Evolutionary conservation across 139 green algal genomes (phyloP), one percentile per base, ranked within the genome.

Genomic region (Chlorella sp.): DNA sequence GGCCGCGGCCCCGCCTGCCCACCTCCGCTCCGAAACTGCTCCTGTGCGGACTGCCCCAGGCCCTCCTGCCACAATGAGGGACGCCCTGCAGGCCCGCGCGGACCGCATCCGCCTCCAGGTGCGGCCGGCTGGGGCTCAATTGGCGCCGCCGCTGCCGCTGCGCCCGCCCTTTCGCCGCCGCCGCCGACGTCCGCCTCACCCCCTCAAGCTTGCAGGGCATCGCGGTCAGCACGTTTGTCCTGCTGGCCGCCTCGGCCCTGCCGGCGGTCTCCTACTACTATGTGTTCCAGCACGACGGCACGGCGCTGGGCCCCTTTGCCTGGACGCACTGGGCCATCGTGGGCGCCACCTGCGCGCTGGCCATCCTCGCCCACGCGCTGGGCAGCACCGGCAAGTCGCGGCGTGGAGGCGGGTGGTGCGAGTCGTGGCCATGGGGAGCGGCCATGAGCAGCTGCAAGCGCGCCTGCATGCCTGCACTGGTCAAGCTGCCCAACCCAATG

Each of bases 321-420:
- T 89, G 85, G 85, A 70, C 54, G 20, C 75, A 79, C 48, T 89
- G 85, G 85, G 73, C 56, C 26, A 32, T 86, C 9, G 77, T 80
- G 32, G 30, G 77, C n/a, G 14, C 81, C 7, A n/a, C 76, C 24
- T 79, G 64, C 79, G 32, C 16, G 1, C 43, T 84, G 0, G 79
- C 64, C 79, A 56, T 84, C 32, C n/a, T 72, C 20, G 79, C 79
- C 0, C 79, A 84, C 36, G 32, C 26, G 17, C 43, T 76, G 30
- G 36, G 34, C 79, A 48, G 38, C 30, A 69, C 16, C 3, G 60
- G 77, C 56, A 32, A 56, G 77, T 40, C 46, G 11, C 46, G 7
- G 7, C 16, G 22, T 5, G 16, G n/a, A 1, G 34, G 30, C 73
- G 3, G n/a, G n/a, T 79, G 70, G 20, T 69, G 3, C 1, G 24